phyloP scores from a whole-genome alignment of 2,329 filamentous ascomycete species.

The Aureobasidium sp. region DNA sequence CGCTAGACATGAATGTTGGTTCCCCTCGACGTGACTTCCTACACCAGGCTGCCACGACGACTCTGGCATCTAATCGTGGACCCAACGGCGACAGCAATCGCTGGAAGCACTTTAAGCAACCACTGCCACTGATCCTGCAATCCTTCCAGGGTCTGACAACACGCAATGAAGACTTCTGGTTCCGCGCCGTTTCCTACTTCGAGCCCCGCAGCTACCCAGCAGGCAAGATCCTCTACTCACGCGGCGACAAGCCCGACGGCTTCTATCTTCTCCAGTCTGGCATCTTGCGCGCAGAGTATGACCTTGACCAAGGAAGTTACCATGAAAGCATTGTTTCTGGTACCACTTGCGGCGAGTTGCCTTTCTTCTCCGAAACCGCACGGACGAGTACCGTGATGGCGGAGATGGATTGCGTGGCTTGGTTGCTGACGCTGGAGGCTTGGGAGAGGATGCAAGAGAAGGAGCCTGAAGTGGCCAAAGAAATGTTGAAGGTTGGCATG shows the following conservation, averaged over 20 bases:
- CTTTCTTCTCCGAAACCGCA: constrained; percentile 87
- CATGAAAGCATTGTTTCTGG: constrained; percentile 90
- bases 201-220: constrained; percentile 55
- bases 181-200: constrained; percentile 70
- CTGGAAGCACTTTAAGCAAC: constrained; percentile 84
- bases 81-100: constrained; percentile 30
- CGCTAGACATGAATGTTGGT: constrained; percentile 39
- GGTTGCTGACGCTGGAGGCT: constrained; percentile 63
- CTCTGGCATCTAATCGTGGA: constrained; percentile 39
- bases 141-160: constrained; percentile 85
- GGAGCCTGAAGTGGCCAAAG: constrained; percentile 69
- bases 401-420: constrained; percentile 73
- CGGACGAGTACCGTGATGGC: constrained; percentile 80
- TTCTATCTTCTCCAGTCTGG: constrained; percentile 90
- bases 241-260: constrained; percentile 65
- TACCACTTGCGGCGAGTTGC: constrained; percentile 89
- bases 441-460: constrained; percentile 67
- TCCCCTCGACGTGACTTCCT: constrained; percentile 76
- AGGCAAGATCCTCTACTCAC: constrained; percentile 67
- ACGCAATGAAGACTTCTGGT: constrained; percentile 94
- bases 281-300: constrained; percentile 82
- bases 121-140: constrained; percentile 82
- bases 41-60: constrained; percentile 66
- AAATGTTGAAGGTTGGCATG: constrained; percentile 77
- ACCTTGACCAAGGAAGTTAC: constrained; percentile 79